A percentile compares a stretch with the other conserved stretches of the same genome.
These are phyloP conservation scores for Tolypocladium capitatum DNA, from an alignment of 2,329 filamentous ascomycete species.

Conservation along the genomic window DNA sequence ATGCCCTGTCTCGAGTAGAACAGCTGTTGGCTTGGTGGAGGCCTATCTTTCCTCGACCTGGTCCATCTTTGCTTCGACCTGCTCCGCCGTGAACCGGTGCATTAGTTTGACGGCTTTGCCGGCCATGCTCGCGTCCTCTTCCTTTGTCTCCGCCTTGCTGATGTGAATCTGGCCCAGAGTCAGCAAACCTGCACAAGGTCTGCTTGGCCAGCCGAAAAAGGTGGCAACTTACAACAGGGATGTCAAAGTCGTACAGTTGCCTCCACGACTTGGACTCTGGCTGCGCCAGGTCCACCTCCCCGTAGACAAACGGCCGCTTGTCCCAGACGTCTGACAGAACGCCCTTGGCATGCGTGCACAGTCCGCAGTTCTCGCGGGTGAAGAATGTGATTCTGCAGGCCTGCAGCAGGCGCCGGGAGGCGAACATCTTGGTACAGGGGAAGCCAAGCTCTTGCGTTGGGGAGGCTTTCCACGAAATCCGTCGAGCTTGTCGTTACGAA, in stretches of 20 bases:
- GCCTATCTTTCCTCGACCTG: constrained; percentile 26
- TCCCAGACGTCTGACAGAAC: constrained; percentile 59
- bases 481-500: neutral
- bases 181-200: neutral
- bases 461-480: neutral
- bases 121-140: constrained; percentile 40
- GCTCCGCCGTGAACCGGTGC: constrained; percentile 58
- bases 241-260: constrained; percentile 67
- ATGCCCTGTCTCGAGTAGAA: neutral
- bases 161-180: constrained; percentile 41
- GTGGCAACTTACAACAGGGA: constrained; percentile 51
- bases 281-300: constrained; percentile 58
- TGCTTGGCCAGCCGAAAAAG: neutral
- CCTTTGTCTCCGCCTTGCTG: constrained; percentile 37
- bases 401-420: constrained; percentile 35
- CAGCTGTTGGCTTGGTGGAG: neutral
- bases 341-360: constrained; percentile 55
- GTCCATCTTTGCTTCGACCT: constrained; percentile 59
- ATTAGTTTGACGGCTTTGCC: constrained; percentile 57
- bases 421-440: constrained; percentile 29
- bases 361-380: constrained; percentile 55
- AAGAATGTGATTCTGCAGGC: constrained; percentile 61
- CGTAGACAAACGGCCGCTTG: constrained; percentile 50
- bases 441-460: too few relatives aligned
- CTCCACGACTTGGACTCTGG: constrained; percentile 52